Evolutionary conservation across 2,329 filamentous ascomycete genomes (phyloP).

Genomic region (Lasiodiplodia hormozganensis): DNA sequence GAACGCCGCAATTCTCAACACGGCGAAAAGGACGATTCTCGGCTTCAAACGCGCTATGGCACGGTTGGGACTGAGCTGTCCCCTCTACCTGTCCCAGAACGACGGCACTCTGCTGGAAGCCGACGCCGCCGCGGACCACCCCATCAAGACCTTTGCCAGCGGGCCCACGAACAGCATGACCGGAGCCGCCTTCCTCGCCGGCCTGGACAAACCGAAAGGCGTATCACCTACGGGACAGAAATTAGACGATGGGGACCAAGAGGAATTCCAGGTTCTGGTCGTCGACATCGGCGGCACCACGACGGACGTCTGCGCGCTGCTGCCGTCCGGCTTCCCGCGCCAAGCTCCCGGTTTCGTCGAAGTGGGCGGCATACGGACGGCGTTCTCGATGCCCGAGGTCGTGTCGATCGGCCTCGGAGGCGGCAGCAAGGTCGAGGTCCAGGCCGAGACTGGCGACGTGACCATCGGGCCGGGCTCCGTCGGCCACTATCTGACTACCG

Average conservation of each 20-base stretch:
- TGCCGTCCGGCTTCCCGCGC: constrained; percentile 65
- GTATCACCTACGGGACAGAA: not conserved
- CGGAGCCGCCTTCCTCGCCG: constrained; percentile 62
- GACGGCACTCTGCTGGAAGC: constrained; percentile 67
- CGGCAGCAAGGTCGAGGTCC: constrained; percentile 49
- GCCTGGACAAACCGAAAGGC: constrained; percentile 32
- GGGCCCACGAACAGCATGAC: constrained; percentile 67
- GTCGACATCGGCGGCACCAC: constrained; percentile 73
- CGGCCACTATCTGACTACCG: constrained; percentile 57
- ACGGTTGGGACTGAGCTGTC: constrained; percentile 56
- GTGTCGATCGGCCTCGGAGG: constrained; percentile 64
- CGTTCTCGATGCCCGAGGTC: constrained; percentile 54
- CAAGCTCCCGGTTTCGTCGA: constrained; percentile 67
- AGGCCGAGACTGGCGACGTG: constrained; percentile 40
- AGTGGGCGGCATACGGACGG: constrained; percentile 65
- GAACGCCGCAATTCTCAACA: constrained; percentile 66
- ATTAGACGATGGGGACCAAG: constrained; percentile 6
- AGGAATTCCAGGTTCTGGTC: constrained; percentile 49
- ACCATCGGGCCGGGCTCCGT: constrained; percentile 65
- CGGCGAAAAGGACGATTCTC: constrained; percentile 63
- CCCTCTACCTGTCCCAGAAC: constrained; percentile 67
- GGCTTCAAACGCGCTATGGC: constrained; percentile 62
- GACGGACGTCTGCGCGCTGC: constrained; percentile 65
- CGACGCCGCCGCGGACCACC: constrained; percentile 60
- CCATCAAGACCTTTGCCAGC: constrained; percentile 68